Base-by-base conservation (phyloP, 352 stramenopile species). In the Peronospora tabacina region DNA sequence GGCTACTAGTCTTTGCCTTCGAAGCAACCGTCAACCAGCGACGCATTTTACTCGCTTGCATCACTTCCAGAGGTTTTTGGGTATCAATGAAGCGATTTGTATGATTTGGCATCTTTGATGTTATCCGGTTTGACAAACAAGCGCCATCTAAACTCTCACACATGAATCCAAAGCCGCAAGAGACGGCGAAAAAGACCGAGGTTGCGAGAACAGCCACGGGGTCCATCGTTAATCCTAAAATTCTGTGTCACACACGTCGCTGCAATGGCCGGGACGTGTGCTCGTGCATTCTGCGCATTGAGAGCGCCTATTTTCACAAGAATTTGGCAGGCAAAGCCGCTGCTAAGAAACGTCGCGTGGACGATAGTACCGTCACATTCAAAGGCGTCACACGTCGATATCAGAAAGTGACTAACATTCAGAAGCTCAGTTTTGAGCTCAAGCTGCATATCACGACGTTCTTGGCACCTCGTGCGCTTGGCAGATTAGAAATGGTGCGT, bases 221-320 rank as follows among this genome's bases (percentile, higher is more conserved):
- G 26, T 2, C 26, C 8, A 34, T 35, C 15, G 15, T 48, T 3
- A 38, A 61, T 43, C 22, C 46, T 10, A 63, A 56, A 12, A 44
- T 61, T 12, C 49, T 75, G 50, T 46, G 53, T 13, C 77, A 89
- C 54, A 87, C 73, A 44, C 75, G 81, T 5, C 56, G 63, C 49
- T 91, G 81, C 56, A 81, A 89, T 49, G 58, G 66, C 0, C 75
- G 78, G 35, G 49, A 76, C 6, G 20, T 84, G 11, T 91, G 81
- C 55, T 85, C 75, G 9, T 91, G 81, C 33, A 61, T 74, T 38
- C 22, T 89, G 54, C 76, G 78, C 32, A 39, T 82, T 12, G 73
- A 87, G 49, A 88, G 77, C 60, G 61, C 59, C 2, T 77, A 73
- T 38, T 90, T 88, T 55, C 81, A 80, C 15, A 78, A 72, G 45